phyloP scores from a whole-genome alignment of 257 asterid species.

The Primulina huaijiensis region DNA sequence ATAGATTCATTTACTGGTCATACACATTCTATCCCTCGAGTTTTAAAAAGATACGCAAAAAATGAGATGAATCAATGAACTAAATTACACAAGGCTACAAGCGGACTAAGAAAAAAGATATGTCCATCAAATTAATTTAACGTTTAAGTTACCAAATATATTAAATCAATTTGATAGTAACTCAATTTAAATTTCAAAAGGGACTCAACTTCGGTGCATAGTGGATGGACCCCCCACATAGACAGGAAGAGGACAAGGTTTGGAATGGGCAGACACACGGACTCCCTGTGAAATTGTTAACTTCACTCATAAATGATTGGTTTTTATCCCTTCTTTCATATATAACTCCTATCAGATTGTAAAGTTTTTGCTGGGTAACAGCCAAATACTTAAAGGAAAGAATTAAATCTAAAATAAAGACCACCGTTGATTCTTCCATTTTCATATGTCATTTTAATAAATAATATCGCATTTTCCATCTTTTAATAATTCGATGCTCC shows the following conservation, averaged over 20 bases:
- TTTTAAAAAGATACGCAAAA: slow-evolving; percentile 6
- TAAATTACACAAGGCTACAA: too few species aligned
- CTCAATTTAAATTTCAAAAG: background rate
- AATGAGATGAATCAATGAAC: too few species aligned
- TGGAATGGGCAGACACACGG: slow-evolving; percentile 8
- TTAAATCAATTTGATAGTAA: background rate
- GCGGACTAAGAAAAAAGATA: background rate
- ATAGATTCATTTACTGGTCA: slow-evolving; percentile 7
- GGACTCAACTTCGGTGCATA: background rate
- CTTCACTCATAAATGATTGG: slow-evolving; percentile 17
- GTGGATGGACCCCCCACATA: background rate
- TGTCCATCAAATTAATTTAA: background rate
- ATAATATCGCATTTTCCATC: too few species aligned
- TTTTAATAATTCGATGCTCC: too few species aligned
- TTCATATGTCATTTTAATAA: background rate
- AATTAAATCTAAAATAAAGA: background rate
- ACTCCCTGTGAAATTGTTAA: slow-evolving; percentile 14
- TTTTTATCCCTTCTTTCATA: background rate
- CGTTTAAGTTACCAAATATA: background rate
- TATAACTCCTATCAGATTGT: background rate
- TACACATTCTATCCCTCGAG: slow-evolving; percentile 4
- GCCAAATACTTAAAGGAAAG: too few species aligned
- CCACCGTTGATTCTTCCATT: background rate
- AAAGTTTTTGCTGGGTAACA: background rate
- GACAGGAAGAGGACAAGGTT: background rate